Base-by-base conservation (phyloP, 1,139 yeast species). In the Meyerozyma elateridarum region DNA sequence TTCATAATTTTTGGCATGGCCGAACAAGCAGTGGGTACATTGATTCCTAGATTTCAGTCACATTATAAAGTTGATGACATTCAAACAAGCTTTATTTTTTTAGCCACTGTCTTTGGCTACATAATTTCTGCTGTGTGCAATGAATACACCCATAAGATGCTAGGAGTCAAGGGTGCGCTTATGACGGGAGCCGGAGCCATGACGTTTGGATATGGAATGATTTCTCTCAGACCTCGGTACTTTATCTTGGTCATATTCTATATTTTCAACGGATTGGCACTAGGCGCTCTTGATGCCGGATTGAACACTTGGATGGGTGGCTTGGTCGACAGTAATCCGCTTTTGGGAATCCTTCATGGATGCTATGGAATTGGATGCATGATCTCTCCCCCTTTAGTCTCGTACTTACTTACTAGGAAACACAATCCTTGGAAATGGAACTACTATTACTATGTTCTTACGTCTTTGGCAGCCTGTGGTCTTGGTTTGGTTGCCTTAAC, bases 301-400 rank as follows among this genome's bases (percentile, higher is more conserved):
- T 58, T 76, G 36, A 79, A 77, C 45, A 67, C 76, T 6, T 72
- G 79, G 64, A 61, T 79, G 48, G 83, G 85, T 0, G 61, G 61
- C 20, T 56, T 81, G 32, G 62, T 52, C 5, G 75, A 75, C 40
- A 70, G 78, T 25, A 80, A 80, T 50, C 83, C 78, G 46, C 50
- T 79, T 16, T 58, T 81, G 56, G 89, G 89, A 1, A 52, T 76
- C 0, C 51, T 80, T 42, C 91, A 81, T 56, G 83, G 85, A 0
- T 66, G 71, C 39, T 81, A 78, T 48, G 89, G 89, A 0, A 52
- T 78, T 5, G 87, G 88, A 1, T 76, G 85, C 31, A 72, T 80
- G 63, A 57, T 77, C 0, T 69, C 85, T 1, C 88, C 91, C 0
- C 71, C 78, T 4, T 40, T 75, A 16, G 70, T 76, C n/a, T 66